Evolutionary conservation across 2,329 filamentous ascomycete genomes (phyloP), one percentile per base, ranked within the genome.

Genomic region (Colletotrichum viniferum): DNA sequence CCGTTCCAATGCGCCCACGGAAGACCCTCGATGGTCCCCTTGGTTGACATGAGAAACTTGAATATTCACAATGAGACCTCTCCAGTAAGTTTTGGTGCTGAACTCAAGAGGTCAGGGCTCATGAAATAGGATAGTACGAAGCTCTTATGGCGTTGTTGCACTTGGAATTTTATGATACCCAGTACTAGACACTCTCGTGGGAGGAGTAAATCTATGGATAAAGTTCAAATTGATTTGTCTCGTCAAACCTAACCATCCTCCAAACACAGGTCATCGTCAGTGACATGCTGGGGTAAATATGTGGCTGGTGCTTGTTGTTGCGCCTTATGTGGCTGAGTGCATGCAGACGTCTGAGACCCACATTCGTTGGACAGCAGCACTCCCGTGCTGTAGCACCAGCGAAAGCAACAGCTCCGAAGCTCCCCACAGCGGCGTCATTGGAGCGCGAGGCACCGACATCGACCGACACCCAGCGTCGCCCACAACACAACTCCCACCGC

Each of bases 1-100:
- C 95, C 95, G 0, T 97, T 97, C 78, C 93, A 95, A 81, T 97
- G 95, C 83, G 95, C 95, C 2, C 95, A 97, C 86, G 95, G 95
- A 1, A 87, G 92, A 69, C 92, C 92, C 2, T 92, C 90, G 38
- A 90, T 94, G 88, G 88, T 90, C 7, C 92, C 92, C 3, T 76
- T 94, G n/a, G 82, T 92, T 5, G 88, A 91, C 76, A 75, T 92
- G 34, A 87, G 87, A 26, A 73, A 13, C 3, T 69, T 72, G 30
- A 61, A 18, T 12, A 21, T 38, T 24, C 30, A 21, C 10, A 12
- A 36, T 7, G 62, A 21, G 18, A 30, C 21, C 36, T 14, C 43
- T 4, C 7, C 62, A 24, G 65, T 16, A 9, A 73, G 69, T 61
- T 76, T 75, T 69, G 76, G 73, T 13, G 67, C 60, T 58, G 60